Base-by-base conservation (phyloP, 129 eudicot genomes). In the Artemisia argyi region DNA sequence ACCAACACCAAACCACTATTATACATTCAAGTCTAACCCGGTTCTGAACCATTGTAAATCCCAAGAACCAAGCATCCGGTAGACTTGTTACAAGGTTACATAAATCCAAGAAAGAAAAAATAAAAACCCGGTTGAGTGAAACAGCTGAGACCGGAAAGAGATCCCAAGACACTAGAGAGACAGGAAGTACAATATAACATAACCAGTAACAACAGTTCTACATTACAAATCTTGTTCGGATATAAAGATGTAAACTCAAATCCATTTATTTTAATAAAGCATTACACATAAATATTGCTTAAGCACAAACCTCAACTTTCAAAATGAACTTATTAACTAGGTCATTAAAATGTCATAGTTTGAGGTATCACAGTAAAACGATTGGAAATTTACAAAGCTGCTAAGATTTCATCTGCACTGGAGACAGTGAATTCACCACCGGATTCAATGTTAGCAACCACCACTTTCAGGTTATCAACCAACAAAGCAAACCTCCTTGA, bases 371-470 rank as follows among this genome's bases (percentile, higher is more conserved):
- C 44, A 19, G 4, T 6, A 15, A 61, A 24, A 17, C 54, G 39
- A 7, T 3, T 1, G 57, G 1, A 58, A 19, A 78, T 28, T 72
- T 66, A 93, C 32, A 93, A 88, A 46, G 96, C 90, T 63, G 84
- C 80, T 72, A 90, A 81, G 56, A 93, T 88, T 5, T 89, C 97
- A 70, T 93, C 97, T 2, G 92, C 97, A 1, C 97, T 69, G 10
- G 98, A 93, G 22, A 93, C 89, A 0, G 95, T 87, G 78, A 93
- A 93, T 16, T 90, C 96, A 49, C 98, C 97, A 58, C 97, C 93
- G 7, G 86, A 17, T 80, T 93, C 97, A 65, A 93, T 46, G 61
- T 90, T 90, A 1, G 95, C 92, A 63, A 74, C 90, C 78, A 80
- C 84, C 22, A 93, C 96, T 81, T 93, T 87, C 32, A 89, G 85